Conservation (phyloP, 2,329 filamentous ascomycete genomes). For the Cladorrhinum sp. region DNA sequence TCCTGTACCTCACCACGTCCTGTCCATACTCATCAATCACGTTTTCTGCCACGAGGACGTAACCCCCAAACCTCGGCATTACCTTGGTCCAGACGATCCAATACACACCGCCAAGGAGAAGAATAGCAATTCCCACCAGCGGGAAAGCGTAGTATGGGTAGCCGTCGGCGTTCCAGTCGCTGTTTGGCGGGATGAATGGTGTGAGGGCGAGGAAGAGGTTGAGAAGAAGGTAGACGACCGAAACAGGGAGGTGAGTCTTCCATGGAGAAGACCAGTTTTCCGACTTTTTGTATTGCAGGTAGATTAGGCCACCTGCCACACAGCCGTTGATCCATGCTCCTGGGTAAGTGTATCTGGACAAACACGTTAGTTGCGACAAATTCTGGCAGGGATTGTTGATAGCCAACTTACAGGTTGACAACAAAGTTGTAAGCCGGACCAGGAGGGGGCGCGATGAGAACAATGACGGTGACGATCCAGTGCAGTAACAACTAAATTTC, state of each 20-base stretch:
- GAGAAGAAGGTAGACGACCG: slow-evolving; percentile 46
- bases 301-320: slow-evolving; percentile 49
- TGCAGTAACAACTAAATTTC: slow-evolving; percentile 53
- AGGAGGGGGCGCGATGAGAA: slow-evolving; percentile 64
- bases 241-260: slow-evolving; percentile 48
- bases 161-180: slow-evolving; percentile 44
- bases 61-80: slow-evolving; percentile 47
- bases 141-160: slow-evolving; percentile 58
- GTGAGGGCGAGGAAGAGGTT: slow-evolving; percentile 53
- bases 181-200: slow-evolving; percentile 53
- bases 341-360: slow-evolving; percentile 45
- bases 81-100: slow-evolving; percentile 53
- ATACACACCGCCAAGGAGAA: slow-evolving; percentile 50
- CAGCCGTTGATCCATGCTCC: slow-evolving; percentile 53
- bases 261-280: slow-evolving; percentile 54
- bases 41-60: slow-evolving; percentile 46
- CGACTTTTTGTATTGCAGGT: slow-evolving; percentile 47
- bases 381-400: background rate
- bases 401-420: slow-evolving; percentile 45
- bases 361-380: background rate
- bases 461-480: slow-evolving; percentile 62
- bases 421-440: slow-evolving; percentile 69
- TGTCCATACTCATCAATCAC: slow-evolving; percentile 38
- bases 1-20: slow-evolving; percentile 40
- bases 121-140: slow-evolving; percentile 50